Evolutionary conservation across 257 asterid genomes (phyloP), one percentile per base, ranked within the genome.

Genomic region (Scutellaria galericulata): DNA sequence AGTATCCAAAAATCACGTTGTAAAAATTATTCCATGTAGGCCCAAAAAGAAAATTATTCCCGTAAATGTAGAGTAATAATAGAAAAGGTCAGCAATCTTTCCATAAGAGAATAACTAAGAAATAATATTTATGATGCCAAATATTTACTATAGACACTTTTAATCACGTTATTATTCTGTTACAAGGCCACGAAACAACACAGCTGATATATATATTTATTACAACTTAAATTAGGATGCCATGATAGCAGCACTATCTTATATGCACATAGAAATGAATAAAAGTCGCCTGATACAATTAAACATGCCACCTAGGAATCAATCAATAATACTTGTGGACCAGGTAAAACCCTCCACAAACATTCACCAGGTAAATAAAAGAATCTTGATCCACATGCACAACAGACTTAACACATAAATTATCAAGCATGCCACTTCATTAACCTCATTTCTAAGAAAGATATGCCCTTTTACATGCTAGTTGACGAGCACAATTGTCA

Each of bases 331-430:
- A 31, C 7, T 27, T 27, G 22, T 9, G 6, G 54, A 48, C 56
- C 42, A 20, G n/a, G 58, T 9, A 24, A 54, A 53, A 45, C 44
- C 41, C 60, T 39, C 41, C 68, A 66, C 27, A 58, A 40, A 39
- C 13, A 58, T 45, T 42, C 31, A 31, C 15, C 56, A 54, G 57
- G 67, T 52, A 46, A 39, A 8, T 59, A 7, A 71, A 35, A 58
- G 55, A 9, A 13, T 58, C 57, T 27, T 1, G 5, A 6, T 50
- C 6, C 31, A 42, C 55, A 48, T 48, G 5, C 27, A 12, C 7
- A 31, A n/a, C n/a, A n/a, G n/a, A 48, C 51, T 11, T 46, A 60
- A n/a, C 73, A 57, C 53, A 75, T 57, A 31, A 62, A 67, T 41
- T 18, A 55, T 45, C 12, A 64, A 42, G 50, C 71, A 18, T 35